Evolutionary conservation across 345 rosid genomes (phyloP).

Genomic region (Rhodamnia argentea): DNA sequence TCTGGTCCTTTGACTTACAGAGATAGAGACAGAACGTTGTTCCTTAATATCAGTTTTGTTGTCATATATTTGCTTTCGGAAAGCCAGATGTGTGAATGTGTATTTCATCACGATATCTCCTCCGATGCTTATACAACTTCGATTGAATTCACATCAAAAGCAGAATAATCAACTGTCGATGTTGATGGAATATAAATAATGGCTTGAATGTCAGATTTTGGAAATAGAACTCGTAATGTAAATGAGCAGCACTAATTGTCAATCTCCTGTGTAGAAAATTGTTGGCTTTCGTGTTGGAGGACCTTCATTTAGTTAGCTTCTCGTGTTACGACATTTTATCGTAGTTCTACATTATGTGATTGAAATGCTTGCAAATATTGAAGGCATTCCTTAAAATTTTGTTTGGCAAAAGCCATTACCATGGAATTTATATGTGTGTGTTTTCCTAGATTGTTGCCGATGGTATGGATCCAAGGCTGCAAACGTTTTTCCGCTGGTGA

Average conservation of each 20-base stretch:
- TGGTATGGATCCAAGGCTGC: conserved; percentile 84
- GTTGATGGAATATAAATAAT: background rate
- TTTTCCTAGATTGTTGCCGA: conserved; percentile 58
- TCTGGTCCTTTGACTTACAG: background rate
- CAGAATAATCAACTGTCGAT: background rate
- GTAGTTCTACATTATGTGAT: background rate
- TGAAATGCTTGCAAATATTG: background rate
- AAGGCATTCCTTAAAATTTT: background rate
- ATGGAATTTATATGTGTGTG: background rate
- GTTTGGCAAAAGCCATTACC: background rate
- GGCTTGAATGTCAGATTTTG: background rate
- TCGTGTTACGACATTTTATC: background rate
- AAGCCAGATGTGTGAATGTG: background rate
- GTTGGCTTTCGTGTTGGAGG: background rate
- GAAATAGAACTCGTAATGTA: background rate
- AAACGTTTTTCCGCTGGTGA: conserved; percentile 79
- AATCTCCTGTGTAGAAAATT: background rate
- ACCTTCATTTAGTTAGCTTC: background rate
- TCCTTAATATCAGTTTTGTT: background rate
- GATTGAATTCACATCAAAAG: background rate
- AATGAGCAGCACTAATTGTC: background rate
- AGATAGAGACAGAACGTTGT: background rate
- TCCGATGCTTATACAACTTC: background rate
- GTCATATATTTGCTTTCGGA: background rate
- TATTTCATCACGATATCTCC: background rate